These are phyloP conservation scores for Aphanomyces cochlioides DNA, from an alignment of 352 stramenopile genomes.

Conservation along the genomic window DNA sequence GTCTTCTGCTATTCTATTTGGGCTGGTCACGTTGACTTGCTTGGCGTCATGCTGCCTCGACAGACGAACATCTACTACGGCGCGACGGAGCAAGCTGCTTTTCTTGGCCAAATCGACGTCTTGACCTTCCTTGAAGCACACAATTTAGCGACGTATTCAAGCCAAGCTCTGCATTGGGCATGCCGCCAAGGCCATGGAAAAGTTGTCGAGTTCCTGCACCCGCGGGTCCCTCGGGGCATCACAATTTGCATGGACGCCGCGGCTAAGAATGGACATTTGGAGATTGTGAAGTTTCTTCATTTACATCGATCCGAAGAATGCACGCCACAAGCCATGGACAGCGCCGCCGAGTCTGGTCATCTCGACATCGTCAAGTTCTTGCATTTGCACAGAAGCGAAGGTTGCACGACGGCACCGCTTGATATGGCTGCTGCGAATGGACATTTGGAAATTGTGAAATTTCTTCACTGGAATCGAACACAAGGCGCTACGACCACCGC, in stretches of 20 bases:
- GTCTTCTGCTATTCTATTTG: not conserved
- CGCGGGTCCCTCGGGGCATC: not conserved
- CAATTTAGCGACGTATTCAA: not conserved
- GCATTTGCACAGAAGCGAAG: constrained; percentile 20
- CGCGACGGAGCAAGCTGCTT: not conserved
- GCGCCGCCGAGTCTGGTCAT: constrained; percentile 16
- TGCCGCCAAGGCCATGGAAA: not conserved
- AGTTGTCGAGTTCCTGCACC: constrained; percentile 27
- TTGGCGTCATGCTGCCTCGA: not conserved
- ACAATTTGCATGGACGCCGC: constrained; percentile 22
- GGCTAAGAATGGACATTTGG: constrained; percentile 23
- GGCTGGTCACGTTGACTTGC: not conserved
- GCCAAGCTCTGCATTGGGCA: not conserved
- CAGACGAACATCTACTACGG: not conserved
- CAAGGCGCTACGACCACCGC: constrained; percentile 24
- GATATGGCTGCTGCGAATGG: constrained; percentile 28
- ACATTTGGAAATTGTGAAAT: constrained; percentile 30
- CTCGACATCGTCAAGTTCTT: constrained; percentile 31
- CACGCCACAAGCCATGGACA: constrained; percentile 29
- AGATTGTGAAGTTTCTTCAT: constrained; percentile 31
- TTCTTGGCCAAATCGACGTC: not conserved
- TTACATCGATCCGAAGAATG: constrained; percentile 12
- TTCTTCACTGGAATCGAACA: constrained; percentile 19
- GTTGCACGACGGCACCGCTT: constrained; percentile 31
- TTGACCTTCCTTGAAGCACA: not conserved